Evolutionary conservation across 345 rosid species (phyloP).

Genomic region (Kernera saxatilis): DNA sequence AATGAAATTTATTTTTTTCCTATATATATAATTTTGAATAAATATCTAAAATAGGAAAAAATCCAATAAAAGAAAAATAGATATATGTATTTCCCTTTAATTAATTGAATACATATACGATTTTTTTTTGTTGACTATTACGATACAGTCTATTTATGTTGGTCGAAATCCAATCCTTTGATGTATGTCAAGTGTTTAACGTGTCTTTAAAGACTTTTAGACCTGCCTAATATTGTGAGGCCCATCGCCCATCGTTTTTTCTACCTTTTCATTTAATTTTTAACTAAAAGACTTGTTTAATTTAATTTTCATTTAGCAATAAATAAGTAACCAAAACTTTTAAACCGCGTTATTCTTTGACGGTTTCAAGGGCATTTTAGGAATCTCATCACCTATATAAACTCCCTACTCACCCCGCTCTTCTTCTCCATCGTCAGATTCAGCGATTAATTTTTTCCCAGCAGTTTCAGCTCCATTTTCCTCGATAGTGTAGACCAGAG

Average conservation of each 20-base stretch:
- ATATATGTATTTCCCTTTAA: too few species aligned
- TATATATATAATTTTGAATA: not conserved
- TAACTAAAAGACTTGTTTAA: conserved; percentile 10
- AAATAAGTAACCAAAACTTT: conserved; percentile 18
- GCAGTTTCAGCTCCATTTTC: not conserved
- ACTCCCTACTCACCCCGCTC: conserved; percentile 21
- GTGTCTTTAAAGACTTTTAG: not conserved
- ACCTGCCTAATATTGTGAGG: conserved; percentile 21
- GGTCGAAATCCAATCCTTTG: conserved; percentile 5
- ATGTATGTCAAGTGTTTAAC: conserved; percentile 10
- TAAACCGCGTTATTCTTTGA: conserved; percentile 24
- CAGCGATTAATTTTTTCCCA: not conserved
- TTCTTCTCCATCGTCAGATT: conserved; percentile 30
- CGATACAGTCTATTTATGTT: not conserved
- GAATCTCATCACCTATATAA: conserved; percentile 30
- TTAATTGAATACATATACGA: not conserved
- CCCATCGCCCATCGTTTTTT: conserved; percentile 16
- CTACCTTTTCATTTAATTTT: not conserved
- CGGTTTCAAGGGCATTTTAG: conserved; percentile 31
- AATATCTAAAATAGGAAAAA: not conserved
- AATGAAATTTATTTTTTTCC: not conserved
- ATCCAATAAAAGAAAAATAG: not conserved
- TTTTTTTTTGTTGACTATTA: not conserved
- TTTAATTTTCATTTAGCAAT: not conserved
- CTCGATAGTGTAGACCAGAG: conserved; percentile 10